phyloP scores from a whole-genome alignment of 2,329 filamentous ascomycete species.

The Paracoccidioides lutzii region DNA sequence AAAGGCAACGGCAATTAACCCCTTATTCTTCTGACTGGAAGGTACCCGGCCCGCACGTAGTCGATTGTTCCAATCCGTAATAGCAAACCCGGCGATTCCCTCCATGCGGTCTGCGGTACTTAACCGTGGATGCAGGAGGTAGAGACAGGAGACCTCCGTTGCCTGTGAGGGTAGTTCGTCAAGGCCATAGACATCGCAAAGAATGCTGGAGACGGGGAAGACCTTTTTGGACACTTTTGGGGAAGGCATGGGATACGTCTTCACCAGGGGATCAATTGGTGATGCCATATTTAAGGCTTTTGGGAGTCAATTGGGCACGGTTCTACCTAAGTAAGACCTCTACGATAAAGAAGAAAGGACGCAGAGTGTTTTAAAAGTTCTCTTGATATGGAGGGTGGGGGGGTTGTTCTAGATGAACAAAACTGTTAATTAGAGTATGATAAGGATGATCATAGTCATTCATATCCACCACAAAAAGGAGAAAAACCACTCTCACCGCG shows the following conservation, averaged over 20 bases:
- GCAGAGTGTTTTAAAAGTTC: too few relatives aligned
- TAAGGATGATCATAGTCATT: neutral
- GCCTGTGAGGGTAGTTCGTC: slow-evolving; percentile 51
- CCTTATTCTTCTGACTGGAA: slow-evolving; percentile 29
- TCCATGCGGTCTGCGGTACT: slow-evolving; percentile 61
- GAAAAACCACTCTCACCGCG: neutral
- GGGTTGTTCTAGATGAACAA: neutral
- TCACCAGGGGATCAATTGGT: slow-evolving; percentile 23
- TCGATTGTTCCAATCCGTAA: slow-evolving; percentile 54
- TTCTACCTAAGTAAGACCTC: neutral
- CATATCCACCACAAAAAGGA: neutral
- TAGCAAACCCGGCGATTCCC: slow-evolving; percentile 54
- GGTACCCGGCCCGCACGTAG: slow-evolving; percentile 20
- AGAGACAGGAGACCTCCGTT: slow-evolving; percentile 59
- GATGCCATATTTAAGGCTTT: slow-evolving; percentile 20
- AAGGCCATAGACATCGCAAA: slow-evolving; percentile 69
- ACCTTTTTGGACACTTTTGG: slow-evolving; percentile 47
- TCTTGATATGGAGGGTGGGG: too few relatives aligned
- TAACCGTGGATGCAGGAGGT: slow-evolving; percentile 75
- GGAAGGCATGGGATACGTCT: slow-evolving; percentile 13
- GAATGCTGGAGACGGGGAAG: slow-evolving; percentile 62
- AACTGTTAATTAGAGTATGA: neutral
- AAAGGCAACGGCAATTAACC: slow-evolving; percentile 70
- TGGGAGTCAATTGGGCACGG: neutral
- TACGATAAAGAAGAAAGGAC: too few relatives aligned